Evolutionary conservation across 129 eudicot species (phyloP).

Genomic region (Sambucus nigra): DNA sequence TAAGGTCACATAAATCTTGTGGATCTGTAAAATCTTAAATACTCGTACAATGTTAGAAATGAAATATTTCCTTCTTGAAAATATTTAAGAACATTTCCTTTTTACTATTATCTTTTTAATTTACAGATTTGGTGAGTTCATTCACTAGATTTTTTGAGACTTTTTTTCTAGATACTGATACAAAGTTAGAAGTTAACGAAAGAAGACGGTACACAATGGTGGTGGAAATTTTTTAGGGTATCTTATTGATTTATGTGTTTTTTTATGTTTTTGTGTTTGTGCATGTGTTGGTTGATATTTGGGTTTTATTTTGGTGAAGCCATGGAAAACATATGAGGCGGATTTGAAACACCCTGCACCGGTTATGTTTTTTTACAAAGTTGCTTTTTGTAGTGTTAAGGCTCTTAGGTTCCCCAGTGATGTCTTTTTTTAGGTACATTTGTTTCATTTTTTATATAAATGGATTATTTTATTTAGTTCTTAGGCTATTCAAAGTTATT

Average conservation of each 20-base stretch:
- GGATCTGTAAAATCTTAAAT: too few species aligned
- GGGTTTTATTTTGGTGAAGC: constrained; percentile 27
- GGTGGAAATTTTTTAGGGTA: constrained; percentile 89
- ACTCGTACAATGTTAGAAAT: too few species aligned
- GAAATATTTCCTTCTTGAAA: too few species aligned
- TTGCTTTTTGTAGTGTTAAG: constrained; percentile 83
- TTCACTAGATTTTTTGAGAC: too few species aligned
- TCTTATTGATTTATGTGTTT: background rate
- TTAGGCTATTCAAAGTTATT: too few species aligned
- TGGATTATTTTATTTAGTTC: background rate
- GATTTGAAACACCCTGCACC: constrained; percentile 78
- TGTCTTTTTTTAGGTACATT: constrained; percentile 70
- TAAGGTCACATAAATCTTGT: too few species aligned
- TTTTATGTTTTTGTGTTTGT: background rate
- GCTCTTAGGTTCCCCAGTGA: constrained; percentile 79
- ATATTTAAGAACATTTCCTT: too few species aligned
- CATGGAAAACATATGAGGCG: constrained; percentile 96
- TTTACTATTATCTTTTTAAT: too few species aligned
- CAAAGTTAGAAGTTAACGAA: constrained; percentile 36
- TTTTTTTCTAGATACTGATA: too few species aligned
- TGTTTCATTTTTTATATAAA: background rate
- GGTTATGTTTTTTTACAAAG: constrained; percentile 55
- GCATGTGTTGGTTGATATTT: background rate
- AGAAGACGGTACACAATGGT: constrained; percentile 86
- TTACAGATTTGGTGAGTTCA: too few species aligned